Evolutionary conservation across 441 rosid species (phyloP), one percentile per base, ranked within the genome.

Genomic region (Caryocar brasiliense): DNA sequence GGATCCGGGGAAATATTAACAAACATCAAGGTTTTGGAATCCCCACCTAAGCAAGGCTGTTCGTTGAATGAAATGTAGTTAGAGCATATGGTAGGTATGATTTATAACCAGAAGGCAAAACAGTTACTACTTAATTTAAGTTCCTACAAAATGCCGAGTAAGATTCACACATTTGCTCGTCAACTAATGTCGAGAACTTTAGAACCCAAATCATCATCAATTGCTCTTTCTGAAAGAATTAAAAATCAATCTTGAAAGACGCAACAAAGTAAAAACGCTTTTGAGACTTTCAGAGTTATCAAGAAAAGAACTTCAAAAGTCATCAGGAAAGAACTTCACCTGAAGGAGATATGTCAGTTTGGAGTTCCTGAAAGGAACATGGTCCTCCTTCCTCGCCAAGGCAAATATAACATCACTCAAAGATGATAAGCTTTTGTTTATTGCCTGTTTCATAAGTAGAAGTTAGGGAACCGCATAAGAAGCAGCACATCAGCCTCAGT

Each of bases 1-100:
- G 95, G 73, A n/a, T 86, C 96, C 0, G 99, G 99, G 6, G 95
- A 79, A 20, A 93, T 76, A 58, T 93, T 93, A 9, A 86, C 99
- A 49, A 93, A 80, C 97, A 93, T 93, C 33, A 93, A 68, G 0
- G 99, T 90, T 59, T 93, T 93, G 3, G 99, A 93, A 27, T 93
- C 96, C 1, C 99, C 97, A 5, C 99, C 99, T 18, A 93, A 70
- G 47, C 96, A 93, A n/a, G 99, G 97, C 97, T 93, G 99, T 46
- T 66, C 41, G 54, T 11, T 34, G 24, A 59, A 34, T 13, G 2
- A 38, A 33, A n/a, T 50, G 15, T 35, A 50, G 37, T 49, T 37
- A 41, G 27, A 39, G 14, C 34, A 27, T 7, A 7, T n/a, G n/a
- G n/a, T n/a, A n/a, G n/a, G n/a, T n/a, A n/a, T n/a, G n/a, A n/a